Base-by-base conservation (phyloP, 192 early-diverging fungal species). In the Martensiomyces pterosporus region DNA sequence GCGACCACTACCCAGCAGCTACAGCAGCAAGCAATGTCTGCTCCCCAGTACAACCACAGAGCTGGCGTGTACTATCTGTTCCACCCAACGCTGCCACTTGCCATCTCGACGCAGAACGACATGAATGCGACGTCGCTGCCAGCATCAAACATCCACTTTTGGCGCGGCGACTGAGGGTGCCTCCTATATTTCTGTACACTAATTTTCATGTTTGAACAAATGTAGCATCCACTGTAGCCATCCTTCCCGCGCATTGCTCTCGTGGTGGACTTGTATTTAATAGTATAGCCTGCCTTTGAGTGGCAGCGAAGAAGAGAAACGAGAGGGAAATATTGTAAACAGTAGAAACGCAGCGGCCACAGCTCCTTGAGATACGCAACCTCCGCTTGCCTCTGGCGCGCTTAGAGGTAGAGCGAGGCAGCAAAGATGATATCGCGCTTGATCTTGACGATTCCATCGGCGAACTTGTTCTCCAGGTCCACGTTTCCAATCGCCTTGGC, bases 381-480 rank as follows among this genome's bases (percentile, higher is more conserved):
- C n/a, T n/a, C n/a, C n/a, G n/a, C n/a, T n/a, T n/a, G n/a, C n/a
- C n/a, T n/a, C n/a, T n/a, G n/a, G n/a, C n/a, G n/a, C n/a, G n/a
- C n/a, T n/a, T 85, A 94, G 24, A 92, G 70, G 49, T 95, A 99
- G 54, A 99, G 80, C 36, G 90, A 93, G 14, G 84, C 85, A 14
- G 96, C 93, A 79, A 97, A 99, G 24, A 99, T 87, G 76, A 99
- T 97, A 52, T 97, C 94, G 54, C 94, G 80, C 75, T 93, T 92
- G 68, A 99, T 91, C 73, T 87, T 88, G 52, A 79, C 80, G 53
- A 92, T 92, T 47, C 87, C 92, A 39, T 91, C 86, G 14, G 88
- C 83, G 79, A 99, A 96, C 76, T 97, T 97, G 64, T 78, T 87
- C 56, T 95, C 94, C 43, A 99, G 64, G 54, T 92, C 91, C 4